These are phyloP conservation scores for Lachnellula hyalina DNA, from an alignment of 2,329 filamentous ascomycete species.

Conservation along the genomic window DNA sequence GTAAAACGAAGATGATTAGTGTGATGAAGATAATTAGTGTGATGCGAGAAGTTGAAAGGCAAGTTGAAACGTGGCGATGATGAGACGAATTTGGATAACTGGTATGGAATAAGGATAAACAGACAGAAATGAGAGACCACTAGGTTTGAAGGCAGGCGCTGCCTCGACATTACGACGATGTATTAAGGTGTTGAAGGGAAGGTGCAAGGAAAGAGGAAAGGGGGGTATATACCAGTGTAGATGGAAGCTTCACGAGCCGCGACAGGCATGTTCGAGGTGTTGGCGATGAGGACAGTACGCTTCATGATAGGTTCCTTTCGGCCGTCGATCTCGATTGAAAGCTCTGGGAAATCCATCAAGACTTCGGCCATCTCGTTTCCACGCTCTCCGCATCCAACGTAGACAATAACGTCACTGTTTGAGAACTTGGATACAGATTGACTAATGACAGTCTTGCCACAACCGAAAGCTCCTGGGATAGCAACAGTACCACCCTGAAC, in stretches of 20 bases:
- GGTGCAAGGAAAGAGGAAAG: no score
- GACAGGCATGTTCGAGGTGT: conserved; percentile 99
- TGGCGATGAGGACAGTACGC: conserved; percentile 95
- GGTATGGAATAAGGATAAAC: no score
- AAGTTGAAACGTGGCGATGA: no score
- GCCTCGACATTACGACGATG: no score
- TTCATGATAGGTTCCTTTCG: conserved; percentile 99
- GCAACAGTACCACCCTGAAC: conserved; percentile 97
- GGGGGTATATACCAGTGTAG: conserved; percentile 71
- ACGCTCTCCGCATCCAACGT: conserved; percentile 86
- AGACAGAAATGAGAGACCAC: no score
- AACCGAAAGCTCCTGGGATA: conserved; percentile 97
- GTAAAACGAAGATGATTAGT: no score
- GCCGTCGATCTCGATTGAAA: conserved; percentile 89
- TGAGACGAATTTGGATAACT: no score
- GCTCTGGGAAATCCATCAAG: conserved; percentile 98
- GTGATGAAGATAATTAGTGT: no score
- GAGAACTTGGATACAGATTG: conserved; percentile 99
- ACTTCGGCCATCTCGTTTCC: conserved; percentile 99
- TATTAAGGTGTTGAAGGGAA: no score
- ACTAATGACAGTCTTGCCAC: conserved; percentile 98
- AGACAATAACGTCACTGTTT: conserved; percentile 98
- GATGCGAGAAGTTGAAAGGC: no score
- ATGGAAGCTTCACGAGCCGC: conserved; percentile 97
- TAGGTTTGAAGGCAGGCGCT: no score